Evolutionary conservation across 1,284 basidiomycete genomes (phyloP), one percentile per base, ranked within the genome.

Genomic region (Hemileia vastatrix): DNA sequence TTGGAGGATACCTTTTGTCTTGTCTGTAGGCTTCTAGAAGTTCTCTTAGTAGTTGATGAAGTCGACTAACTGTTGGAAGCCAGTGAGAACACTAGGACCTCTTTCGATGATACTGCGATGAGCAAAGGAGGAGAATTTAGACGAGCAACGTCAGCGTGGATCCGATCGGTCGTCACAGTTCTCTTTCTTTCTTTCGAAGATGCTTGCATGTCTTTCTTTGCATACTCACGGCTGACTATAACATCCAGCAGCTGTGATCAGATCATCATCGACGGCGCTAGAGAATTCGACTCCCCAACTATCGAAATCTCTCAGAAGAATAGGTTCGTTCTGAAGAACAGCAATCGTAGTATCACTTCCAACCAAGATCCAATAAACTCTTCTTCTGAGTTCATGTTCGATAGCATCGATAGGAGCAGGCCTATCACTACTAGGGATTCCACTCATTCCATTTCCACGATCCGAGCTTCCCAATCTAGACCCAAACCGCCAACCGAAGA

Each of bases 291-390:
- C 66, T 23, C 66, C 67, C 21, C 21, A 27, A 11, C 63, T 65
- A 51, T 70, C 69, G 32, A 61, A 66, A 23, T 65, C 66, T 21
- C 67, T 66, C 19, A 70, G 65, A 50, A 67, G 48, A 15, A 65
- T 65, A 11, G 69, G 69, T 53, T 69, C 64, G 49, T 70, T 66
- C 23, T 67, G 64, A 54, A 70, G 44, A 55, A 70, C 47, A 3
- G 67, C 67, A 6, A 70, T 67, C 21, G 67, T 70, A 6, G 67
- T 70, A 33, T 67, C 67, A 59, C 65, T 67, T 21, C 69, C 69
- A 44, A 68, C 65, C 36, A 70, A 48, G 24, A 69, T 53, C 63
- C 65, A 69, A 32, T 67, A 67, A 51, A 70, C 51, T 27, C 69
- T 50, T 24, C 65, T 63, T n/a, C 69, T 56, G 61, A 70, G 44